These are phyloP conservation scores for Cydonia oblonga DNA, from an alignment of 331 rosid species.

Conservation along the genomic window DNA sequence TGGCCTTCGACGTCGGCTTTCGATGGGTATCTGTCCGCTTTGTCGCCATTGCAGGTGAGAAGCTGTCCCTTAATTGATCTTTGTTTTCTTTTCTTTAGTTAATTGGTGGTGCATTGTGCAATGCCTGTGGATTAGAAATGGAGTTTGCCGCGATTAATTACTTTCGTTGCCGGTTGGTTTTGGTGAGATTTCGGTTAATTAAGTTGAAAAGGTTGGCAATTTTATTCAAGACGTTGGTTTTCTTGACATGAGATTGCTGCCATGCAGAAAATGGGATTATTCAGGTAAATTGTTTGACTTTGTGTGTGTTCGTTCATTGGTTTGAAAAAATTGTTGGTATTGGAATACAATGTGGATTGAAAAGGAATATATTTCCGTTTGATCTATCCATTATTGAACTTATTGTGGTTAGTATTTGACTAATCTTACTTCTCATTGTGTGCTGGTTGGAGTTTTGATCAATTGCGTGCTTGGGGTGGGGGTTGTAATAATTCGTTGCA, in stretches of 20 bases:
- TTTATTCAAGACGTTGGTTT: neutral
- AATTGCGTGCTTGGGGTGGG: neutral
- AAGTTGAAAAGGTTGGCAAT: neutral
- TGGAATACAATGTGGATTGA: neutral
- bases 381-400: neutral
- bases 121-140: neutral
- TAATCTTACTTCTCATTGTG: neutral
- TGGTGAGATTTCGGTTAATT: neutral
- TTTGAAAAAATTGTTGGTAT: neutral
- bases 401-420: no score
- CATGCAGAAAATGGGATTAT: neutral
- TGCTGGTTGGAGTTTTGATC: neutral
- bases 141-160: neutral
- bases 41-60: constrained; percentile 90
- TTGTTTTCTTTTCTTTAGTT: neutral
- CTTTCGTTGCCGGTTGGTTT: neutral
- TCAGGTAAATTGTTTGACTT: neutral
- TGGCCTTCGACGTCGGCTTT: constrained; percentile 99
- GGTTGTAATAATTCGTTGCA: neutral
- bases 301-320: neutral
- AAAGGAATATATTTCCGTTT: neutral
- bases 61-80: neutral
- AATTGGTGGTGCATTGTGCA: neutral
- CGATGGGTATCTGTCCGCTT: constrained; percentile 94
- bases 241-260: neutral